phyloP scores from a whole-genome alignment of 129 eudicot genomes.

The Glebionis coronaria region DNA sequence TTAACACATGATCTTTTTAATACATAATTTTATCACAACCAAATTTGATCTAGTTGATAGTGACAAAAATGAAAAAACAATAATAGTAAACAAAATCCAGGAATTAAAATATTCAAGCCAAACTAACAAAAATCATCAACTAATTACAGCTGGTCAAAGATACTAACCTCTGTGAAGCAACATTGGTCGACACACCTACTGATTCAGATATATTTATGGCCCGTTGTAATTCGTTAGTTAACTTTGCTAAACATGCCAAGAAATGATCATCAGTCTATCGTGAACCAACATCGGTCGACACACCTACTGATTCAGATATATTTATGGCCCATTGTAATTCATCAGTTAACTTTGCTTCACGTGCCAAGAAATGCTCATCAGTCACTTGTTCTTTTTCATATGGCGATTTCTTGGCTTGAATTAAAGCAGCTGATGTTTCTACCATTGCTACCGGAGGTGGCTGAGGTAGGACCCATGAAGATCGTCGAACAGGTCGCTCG shows the following conservation, averaged over 20 bases:
- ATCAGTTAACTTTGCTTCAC: no score
- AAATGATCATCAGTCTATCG: slow-evolving; percentile 59
- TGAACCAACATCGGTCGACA: no score
- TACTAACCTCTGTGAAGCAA: no score
- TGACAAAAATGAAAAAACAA: no score
- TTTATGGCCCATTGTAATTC: no score
- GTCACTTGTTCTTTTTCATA: slow-evolving; percentile 46
- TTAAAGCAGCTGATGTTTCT: slow-evolving; percentile 83
- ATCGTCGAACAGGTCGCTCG: slow-evolving; percentile 53
- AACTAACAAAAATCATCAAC: no score
- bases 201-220: slow-evolving; percentile 67
- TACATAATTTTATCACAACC: no score
- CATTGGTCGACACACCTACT: slow-evolving; percentile 43
- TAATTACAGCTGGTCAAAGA: slow-evolving; percentile 24
- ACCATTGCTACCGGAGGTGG: slow-evolving; percentile 88
- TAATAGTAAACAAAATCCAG: no score
- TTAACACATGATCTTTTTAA: no score
- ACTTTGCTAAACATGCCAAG: slow-evolving; percentile 45
- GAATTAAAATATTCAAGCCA: no score
- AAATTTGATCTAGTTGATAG: no score
- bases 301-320: no score
- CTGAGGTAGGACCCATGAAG: slow-evolving; percentile 78
- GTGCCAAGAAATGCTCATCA: slow-evolving; percentile 59
- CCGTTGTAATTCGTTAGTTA: slow-evolving; percentile 66
- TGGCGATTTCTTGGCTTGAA: slow-evolving; percentile 68